Percentiles rank a stretch among this genome's conserved stretches.
These are phyloP conservation scores for Pseudogymnoascus sp. DNA, from an alignment of 2,329 filamentous ascomycete genomes.

Conservation along the genomic window DNA sequence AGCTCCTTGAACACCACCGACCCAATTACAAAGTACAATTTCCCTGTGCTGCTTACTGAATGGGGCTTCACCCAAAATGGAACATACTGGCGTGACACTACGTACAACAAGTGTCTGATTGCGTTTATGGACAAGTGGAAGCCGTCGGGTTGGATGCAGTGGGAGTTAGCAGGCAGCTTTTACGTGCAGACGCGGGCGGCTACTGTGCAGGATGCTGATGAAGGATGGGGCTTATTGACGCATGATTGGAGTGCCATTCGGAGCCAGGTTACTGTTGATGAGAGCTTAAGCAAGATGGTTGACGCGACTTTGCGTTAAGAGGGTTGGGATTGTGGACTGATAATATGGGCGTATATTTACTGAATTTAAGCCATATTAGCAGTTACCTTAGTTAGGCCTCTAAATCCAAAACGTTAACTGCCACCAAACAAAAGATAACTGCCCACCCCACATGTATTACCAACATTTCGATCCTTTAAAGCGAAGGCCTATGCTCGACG, in stretches of 20 bases:
- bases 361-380: neutral
- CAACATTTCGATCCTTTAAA: neutral
- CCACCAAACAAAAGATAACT: neutral
- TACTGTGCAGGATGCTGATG: conserved; percentile 42
- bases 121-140: conserved; percentile 37
- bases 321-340: neutral
- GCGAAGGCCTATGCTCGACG: neutral
- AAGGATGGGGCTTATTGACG: conserved; percentile 47
- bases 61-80: conserved; percentile 42
- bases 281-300: conserved; percentile 35
- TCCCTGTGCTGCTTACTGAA: conserved; percentile 35
- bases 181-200: conserved; percentile 41
- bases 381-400: neutral
- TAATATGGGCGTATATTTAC: neutral
- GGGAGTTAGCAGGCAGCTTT: conserved; percentile 51
- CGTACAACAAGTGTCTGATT: conserved; percentile 46
- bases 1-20: conserved; percentile 30
- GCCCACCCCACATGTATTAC: neutral
- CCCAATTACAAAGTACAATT: conserved; percentile 27
- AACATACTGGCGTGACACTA: conserved; percentile 33
- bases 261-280: conserved; percentile 37
- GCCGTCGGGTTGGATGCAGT: conserved; percentile 49
- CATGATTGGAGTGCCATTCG: conserved; percentile 44
- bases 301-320: conserved; percentile 21
- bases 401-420: neutral